Conservation (phyloP, 352 stramenopile species). For the Globisporangium viniferum region DNA sequence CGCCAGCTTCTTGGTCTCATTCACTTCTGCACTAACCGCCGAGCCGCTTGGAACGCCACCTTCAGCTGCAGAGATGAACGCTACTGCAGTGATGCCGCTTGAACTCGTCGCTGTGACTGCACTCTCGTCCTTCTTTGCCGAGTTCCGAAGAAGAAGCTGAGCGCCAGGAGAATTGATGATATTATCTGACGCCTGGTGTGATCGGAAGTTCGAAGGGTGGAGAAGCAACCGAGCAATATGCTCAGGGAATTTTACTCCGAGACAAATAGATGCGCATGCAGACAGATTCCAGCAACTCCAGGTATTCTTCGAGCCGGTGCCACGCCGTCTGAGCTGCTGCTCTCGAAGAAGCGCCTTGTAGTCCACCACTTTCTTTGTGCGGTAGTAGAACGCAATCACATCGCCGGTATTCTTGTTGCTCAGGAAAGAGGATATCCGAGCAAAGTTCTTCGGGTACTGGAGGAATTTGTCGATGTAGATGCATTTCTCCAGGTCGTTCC, state of each 20-base stretch:
- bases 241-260: constrained; percentile 81
- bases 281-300: constrained; percentile 89
- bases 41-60: neutral
- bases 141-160: constrained; percentile 38
- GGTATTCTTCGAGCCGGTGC: constrained; percentile 83
- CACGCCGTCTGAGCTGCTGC: constrained; percentile 80
- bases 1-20: constrained; percentile 11
- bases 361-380: constrained; percentile 96
- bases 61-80: constrained; percentile 2
- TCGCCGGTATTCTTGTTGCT: constrained; percentile 96
- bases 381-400: constrained; percentile 98
- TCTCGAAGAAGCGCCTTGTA: constrained; percentile 95
- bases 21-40: neutral
- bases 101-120: neutral
- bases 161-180: constrained; percentile 77
- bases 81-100: neutral
- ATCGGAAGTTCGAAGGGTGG: constrained; percentile 81
- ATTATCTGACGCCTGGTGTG: constrained; percentile 83
- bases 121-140: constrained; percentile 11
- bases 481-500: constrained; percentile 98
- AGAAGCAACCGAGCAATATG: constrained; percentile 64
- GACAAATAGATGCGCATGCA: constrained; percentile 71
- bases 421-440: constrained; percentile 92
- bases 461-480: constrained; percentile 99
- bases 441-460: constrained; percentile 99